Evolutionary conservation across 192 early-diverging fungal genomes (phyloP), one percentile per base, ranked within the genome.

Genomic region (Geosiphon pyriformis): DNA sequence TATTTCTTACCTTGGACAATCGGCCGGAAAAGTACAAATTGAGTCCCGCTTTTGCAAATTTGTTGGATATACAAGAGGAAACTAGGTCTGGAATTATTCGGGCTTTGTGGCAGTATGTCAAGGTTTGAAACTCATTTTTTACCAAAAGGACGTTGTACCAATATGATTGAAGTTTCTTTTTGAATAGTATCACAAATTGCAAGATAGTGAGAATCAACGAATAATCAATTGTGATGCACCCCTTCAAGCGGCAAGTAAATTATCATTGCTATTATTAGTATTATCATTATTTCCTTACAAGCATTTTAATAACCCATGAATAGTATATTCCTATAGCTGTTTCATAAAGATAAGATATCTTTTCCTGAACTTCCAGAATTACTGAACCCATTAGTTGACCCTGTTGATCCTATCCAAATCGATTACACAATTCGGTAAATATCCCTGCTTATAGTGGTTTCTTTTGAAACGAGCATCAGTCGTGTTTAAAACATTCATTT

Each of bases 31-130:
- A 87, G 54, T 93, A 86, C 80, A 92, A 93, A 61, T 73, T 96
- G 52, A 84, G 85, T 29, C 80, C 85, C 12, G 77, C 80, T 22
- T 72, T 98, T 72, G 83, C 85, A 7, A 82, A 86, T 58, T 63
- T 98, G 57, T 74, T 98, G 50, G 87, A 87, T 33, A 80, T 96
- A 18, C 83, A 89, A 60, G 77, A 85, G 33, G 89, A 90, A 71
- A 90, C 90, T 1, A 73, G 83, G 31, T 71, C 83, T 6, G 83
- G 84, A 35, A 87, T 94, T 49, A 88, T 96, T 59, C 87, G 88
- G 83, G 88, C 86, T 48, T 71, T 98, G 51, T 96, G 94, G 94
- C 91, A 98, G 73, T 98, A 98, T 70, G 88, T 98, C 67, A 96
- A 94, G 78, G 87, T 91, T 76, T 20, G 7, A 46, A 46, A 46